Base-by-base conservation (phyloP, 2,329 filamentous ascomycete genomes). In the Beauveria sp. region DNA sequence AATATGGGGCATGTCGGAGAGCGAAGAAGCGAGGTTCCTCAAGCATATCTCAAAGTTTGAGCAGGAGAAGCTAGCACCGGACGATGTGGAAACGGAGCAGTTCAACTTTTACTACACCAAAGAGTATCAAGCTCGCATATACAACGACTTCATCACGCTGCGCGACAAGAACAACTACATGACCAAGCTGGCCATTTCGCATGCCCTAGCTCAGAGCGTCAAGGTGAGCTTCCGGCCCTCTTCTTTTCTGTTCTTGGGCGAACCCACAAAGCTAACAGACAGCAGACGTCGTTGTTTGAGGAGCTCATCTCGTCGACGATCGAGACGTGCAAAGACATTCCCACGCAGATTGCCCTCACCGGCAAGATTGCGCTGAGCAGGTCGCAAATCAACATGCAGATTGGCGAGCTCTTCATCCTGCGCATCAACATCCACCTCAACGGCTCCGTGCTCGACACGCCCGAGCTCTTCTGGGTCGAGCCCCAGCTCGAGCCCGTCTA, bases 21-120 rank as follows among this genome's bases (percentile, higher is more conserved):
- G 84, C 34, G 89, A 99, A 68, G 94, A 99, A 76, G 88, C 90
- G 66, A 85, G 90, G 44, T 96, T 99, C 70, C 79, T 99, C 18
- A 94, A 94, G 67, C 93, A 99, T 69, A 89, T 99, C 64, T 85
- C 91, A 61, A 96, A 94, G 70, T 99, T 97, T 67, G 94, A 97
- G 73, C 84, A 86, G 46, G 93, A 96, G 71, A 96, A 96, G 73
- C 82, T 97, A 54, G 86, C 86, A 28, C 84, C 88, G 12, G 92
- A 96, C 70, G 91, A 96, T 67, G 87, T 96, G 34, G 93, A 99
- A 76, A 91, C 92, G 52, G 94, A 99, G 74, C 91, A 93, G 70
- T 99, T 99, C 81, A 99, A 99, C 73, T 99, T 97, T 74, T 99
- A 99, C 79, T 97, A 99, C 77, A 97, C 94, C 3, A 85, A 90